A percentile compares a stretch with the other conserved stretches of the same genome.
Conservation (phyloP, 371 early-diverging fungal genomes). For the Cokeromyces recurvatus region DNA sequence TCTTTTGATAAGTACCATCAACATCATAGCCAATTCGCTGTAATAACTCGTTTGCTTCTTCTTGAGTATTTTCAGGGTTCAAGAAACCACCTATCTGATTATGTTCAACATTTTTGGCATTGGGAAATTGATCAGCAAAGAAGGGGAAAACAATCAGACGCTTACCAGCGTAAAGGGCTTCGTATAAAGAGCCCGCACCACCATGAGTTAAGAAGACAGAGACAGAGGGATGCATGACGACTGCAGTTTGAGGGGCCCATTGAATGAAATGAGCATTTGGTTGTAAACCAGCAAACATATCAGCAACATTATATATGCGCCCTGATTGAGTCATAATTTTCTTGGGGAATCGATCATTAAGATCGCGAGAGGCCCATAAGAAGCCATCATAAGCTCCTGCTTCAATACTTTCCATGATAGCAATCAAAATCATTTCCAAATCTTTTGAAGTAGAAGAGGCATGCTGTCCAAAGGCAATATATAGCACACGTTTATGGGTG, state of each 20-base stretch:
- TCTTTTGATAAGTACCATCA: not conserved
- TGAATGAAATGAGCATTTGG: not conserved
- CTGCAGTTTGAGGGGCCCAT: conserved; percentile 38
- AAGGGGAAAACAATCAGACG: conserved; percentile 27
- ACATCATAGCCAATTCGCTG: not conserved
- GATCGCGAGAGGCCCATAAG: conserved; percentile 20
- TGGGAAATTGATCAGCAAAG: conserved; percentile 32
- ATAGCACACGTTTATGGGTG: conserved; percentile 14
- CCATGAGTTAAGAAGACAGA: conserved; percentile 35
- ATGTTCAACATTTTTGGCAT: conserved; percentile 4
- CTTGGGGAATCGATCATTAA: conserved; percentile 5
- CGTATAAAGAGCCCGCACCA: conserved; percentile 27
- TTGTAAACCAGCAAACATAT: not conserved
- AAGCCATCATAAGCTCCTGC: conserved; percentile 19
- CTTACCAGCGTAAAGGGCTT: conserved; percentile 23
- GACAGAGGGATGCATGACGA: conserved; percentile 28
- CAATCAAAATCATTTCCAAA: conserved; percentile 12
- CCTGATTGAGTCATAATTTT: conserved; percentile 3
- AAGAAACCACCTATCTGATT: conserved; percentile 2
- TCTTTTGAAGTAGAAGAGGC: conserved; percentile 1
- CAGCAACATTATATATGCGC: not conserved
- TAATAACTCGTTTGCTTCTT: conserved; percentile 3
- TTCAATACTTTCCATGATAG: conserved; percentile 15
- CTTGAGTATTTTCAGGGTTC: not conserved
- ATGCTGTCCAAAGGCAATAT: conserved; percentile 31